Evolutionary conservation across 1,139 yeast genomes (phyloP).

Genomic region (Blastobotrys malaysiensis): DNA sequence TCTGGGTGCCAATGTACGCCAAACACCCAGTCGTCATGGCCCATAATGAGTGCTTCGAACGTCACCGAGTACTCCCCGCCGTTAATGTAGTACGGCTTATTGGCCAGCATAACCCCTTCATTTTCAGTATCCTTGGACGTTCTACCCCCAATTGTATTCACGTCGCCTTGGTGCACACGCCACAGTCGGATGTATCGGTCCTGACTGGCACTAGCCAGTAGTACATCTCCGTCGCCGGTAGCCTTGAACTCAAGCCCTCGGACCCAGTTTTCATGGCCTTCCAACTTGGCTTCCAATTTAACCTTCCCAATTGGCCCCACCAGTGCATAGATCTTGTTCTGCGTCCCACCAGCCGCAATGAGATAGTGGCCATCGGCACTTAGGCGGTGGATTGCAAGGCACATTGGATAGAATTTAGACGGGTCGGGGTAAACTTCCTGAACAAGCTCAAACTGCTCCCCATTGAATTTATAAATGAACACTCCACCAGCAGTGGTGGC

Average conservation of each 20-base stretch:
- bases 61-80: constrained; percentile 48
- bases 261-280: constrained; percentile 95
- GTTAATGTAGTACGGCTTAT: constrained; percentile 27
- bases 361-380: constrained; percentile 35
- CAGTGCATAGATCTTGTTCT: constrained; percentile 46
- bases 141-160: constrained; percentile 15
- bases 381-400: constrained; percentile 39
- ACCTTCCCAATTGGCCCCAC: constrained; percentile 14
- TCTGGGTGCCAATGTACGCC: constrained; percentile 76
- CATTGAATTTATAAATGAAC: background rate
- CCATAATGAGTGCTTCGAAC: constrained; percentile 92
- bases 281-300: constrained; percentile 47
- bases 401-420: constrained; percentile 57
- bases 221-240: constrained; percentile 43
- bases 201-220: constrained; percentile 83
- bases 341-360: constrained; percentile 78
- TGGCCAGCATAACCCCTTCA: constrained; percentile 20
- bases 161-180: constrained; percentile 58
- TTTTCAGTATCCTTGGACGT: constrained; percentile 20
- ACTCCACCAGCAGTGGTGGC: background rate
- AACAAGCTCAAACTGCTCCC: background rate
- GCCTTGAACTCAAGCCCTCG: constrained; percentile 60
- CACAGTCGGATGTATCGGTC: constrained; percentile 86
- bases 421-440: background rate
- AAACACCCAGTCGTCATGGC: constrained; percentile 98